Conservation (phyloP, 2,329 filamentous ascomycete genomes). For the Diaporthe citri region DNA sequence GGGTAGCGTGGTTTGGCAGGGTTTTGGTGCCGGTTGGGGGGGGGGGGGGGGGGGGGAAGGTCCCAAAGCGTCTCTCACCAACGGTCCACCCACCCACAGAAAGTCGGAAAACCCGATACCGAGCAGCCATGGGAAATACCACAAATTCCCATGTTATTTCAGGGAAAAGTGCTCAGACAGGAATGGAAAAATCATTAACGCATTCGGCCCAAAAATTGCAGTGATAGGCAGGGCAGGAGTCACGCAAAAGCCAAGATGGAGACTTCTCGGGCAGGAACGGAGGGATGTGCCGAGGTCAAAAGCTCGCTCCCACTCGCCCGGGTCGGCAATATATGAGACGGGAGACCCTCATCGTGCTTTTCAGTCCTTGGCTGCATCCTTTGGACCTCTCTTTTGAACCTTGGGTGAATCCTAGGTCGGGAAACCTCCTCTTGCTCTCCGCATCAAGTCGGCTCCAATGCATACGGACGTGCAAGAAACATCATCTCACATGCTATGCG, state of each 20-base stretch:
- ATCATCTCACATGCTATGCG: background rate
- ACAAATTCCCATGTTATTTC: background rate
- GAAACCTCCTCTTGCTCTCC: background rate
- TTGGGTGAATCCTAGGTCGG: background rate
- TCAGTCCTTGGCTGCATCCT: background rate
- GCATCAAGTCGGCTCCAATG: background rate
- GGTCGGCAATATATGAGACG: slow-evolving; percentile 14
- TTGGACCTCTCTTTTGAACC: background rate
- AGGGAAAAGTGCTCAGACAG: too few relatives aligned
- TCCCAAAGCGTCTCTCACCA: too few relatives aligned
- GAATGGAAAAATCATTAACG: background rate
- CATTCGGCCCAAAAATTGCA: background rate
- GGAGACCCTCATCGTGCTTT: background rate
- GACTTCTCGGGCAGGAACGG: slow-evolving; percentile 29
- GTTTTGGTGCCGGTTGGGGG: too few relatives aligned
- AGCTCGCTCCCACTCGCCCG: slow-evolving; percentile 6
- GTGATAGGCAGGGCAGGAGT: slow-evolving; percentile 15
- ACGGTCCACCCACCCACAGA: background rate
- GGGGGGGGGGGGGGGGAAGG: background rate
- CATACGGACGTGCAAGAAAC: background rate
- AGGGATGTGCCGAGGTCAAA: slow-evolving; percentile 33
- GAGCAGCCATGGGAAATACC: background rate
- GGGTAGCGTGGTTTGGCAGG: too few relatives aligned
- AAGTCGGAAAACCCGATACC: background rate
- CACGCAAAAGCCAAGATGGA: slow-evolving; percentile 28